Evolutionary conservation across 176 grass and related monocot species (phyloP).

Genomic region (Juncus effusus): DNA sequence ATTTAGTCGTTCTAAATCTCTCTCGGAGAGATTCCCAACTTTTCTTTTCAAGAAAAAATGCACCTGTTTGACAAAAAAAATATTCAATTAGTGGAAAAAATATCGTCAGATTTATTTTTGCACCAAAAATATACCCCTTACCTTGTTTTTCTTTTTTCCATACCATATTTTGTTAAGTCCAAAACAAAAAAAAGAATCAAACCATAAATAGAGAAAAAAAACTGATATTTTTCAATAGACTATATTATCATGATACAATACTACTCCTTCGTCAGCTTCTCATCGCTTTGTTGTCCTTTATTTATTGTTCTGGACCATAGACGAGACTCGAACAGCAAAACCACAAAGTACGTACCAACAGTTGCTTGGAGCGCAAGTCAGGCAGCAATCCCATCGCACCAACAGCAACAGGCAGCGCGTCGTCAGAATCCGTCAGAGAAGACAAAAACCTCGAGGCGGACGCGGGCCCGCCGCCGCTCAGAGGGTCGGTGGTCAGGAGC

Average conservation of each 20-base stretch:
- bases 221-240: no score
- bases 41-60: conserved; percentile 97
- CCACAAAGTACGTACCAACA: conserved; percentile 61
- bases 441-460: conserved; percentile 91
- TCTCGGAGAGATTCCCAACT: conserved; percentile 69
- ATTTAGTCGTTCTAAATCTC: conserved; percentile 73
- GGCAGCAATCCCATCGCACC: conserved; percentile 92
- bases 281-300: no score
- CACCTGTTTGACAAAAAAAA: conserved; percentile 47
- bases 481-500: conserved; percentile 83
- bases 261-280: conserved; percentile 11
- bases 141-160: no score
- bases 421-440: conserved; percentile 88
- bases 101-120: no score
- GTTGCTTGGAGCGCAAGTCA: conserved; percentile 94
- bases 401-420: conserved; percentile 93
- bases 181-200: no score
- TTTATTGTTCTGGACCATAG: no score
- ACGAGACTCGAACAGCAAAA: neutral
- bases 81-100: no score
- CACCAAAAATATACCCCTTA: no score
- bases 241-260: neutral
- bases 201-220: neutral
- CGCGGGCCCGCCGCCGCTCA: conserved; percentile 88
- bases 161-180: no score